Evolutionary conservation across 2,329 filamentous ascomycete genomes (phyloP).

Genomic region (Coniochaeta pulveracea): DNA sequence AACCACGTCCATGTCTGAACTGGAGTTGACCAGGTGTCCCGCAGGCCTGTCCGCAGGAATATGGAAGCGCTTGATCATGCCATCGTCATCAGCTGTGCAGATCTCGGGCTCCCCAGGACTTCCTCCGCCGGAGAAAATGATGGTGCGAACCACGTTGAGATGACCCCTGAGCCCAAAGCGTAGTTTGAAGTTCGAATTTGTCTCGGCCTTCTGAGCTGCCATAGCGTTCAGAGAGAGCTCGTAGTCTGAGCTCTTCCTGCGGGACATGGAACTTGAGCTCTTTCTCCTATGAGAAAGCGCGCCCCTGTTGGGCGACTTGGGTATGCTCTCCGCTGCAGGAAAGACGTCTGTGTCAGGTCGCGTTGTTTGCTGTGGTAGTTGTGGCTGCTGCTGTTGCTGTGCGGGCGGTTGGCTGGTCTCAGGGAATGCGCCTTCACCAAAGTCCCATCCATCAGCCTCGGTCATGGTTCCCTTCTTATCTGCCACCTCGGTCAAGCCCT

Average conservation of each 20-base stretch:
- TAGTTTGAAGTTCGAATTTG: conserved; percentile 76
- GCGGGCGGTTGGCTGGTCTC: conserved; percentile 38
- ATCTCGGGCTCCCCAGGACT: conserved; percentile 94
- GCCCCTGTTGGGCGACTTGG: conserved; percentile 68
- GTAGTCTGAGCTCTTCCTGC: conserved; percentile 59
- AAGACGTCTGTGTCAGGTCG: conserved; percentile 85
- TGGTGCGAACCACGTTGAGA: conserved; percentile 82
- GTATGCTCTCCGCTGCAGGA: conserved; percentile 65
- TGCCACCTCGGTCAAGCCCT: conserved; percentile 28
- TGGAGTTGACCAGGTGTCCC: conserved; percentile 38
- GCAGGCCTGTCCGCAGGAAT: conserved; percentile 73
- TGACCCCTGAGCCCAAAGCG: conserved; percentile 87
- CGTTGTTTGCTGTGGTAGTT: conserved; percentile 36
- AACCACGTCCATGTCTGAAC: conserved; percentile 85
- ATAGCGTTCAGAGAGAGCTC: conserved; percentile 40
- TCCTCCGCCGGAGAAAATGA: conserved; percentile 94
- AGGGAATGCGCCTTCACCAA: conserved; percentile 64
- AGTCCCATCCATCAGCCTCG: conserved; percentile 79
- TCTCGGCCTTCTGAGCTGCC: conserved; percentile 53
- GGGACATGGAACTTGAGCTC: conserved; percentile 68
- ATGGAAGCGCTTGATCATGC: conserved; percentile 92
- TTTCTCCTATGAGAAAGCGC: conserved; percentile 66
- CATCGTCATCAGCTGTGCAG: conserved; percentile 91
- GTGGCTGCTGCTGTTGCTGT: conserved; percentile 32
- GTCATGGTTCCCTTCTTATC: conserved; percentile 33